Evolutionary conservation across 345 rosid genomes (phyloP).

Genomic region (Eucalyptus pauciflora): DNA sequence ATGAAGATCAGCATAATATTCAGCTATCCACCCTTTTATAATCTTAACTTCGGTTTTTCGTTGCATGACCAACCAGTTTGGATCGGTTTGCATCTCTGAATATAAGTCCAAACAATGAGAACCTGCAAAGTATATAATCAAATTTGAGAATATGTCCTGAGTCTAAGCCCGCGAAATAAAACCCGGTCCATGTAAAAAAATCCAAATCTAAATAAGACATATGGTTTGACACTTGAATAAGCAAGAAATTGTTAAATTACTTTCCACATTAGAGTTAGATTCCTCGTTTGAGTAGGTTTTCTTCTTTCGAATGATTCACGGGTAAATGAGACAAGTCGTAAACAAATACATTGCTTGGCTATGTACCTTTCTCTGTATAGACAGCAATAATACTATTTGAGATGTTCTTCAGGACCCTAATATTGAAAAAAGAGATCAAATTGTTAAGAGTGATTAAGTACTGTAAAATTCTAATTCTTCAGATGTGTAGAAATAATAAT

Average conservation of each 20-base stretch:
- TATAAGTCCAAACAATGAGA: not conserved
- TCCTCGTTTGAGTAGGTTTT: not conserved
- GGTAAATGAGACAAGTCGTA: not conserved
- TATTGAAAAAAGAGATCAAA: not conserved
- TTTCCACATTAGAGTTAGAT: not conserved
- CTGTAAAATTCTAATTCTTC: not conserved
- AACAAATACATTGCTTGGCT: not conserved
- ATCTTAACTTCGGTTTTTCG: not conserved
- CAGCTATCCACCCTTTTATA: not conserved
- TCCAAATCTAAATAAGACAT: not conserved
- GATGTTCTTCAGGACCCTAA: not conserved
- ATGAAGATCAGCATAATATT: not conserved
- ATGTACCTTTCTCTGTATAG: not conserved
- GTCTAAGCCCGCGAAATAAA: rapidly evolving
- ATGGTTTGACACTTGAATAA: not conserved
- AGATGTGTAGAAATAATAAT: not conserved
- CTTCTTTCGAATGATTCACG: not conserved
- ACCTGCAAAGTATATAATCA: not conserved
- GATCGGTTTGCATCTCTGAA: not conserved
- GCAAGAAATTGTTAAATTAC: not conserved
- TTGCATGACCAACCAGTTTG: not conserved
- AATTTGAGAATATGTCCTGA: not conserved
- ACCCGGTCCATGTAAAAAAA: not conserved
- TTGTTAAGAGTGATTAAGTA: not conserved
- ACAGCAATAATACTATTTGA: not conserved